These are phyloP conservation scores for Picochlorum sp. DNA, from an alignment of 139 green algal genomes.

Conservation along the genomic window DNA sequence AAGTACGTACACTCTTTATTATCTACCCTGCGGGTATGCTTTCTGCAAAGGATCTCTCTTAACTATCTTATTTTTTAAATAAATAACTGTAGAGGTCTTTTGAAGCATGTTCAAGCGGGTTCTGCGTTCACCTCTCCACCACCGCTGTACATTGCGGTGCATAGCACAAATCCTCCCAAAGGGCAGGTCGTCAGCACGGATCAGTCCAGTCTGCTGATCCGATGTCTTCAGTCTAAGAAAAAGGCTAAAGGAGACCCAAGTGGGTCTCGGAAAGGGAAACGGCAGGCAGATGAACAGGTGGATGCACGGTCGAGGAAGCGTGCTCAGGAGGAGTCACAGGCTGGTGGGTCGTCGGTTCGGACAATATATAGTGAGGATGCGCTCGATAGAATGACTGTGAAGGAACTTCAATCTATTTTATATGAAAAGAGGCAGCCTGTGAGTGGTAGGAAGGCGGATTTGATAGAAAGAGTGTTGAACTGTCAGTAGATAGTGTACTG, in stretches of 20 bases:
- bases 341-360: no score
- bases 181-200: slow-evolving; percentile 32
- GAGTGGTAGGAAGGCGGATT: slow-evolving; percentile 39
- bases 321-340: neutral
- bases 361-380: slow-evolving; percentile 10
- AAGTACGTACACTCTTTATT: slow-evolving; percentile 4
- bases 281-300: slow-evolving; percentile 12
- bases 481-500: slow-evolving; percentile 12
- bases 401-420: slow-evolving; percentile 38
- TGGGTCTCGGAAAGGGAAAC: slow-evolving; percentile 28
- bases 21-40: neutral
- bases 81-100: slow-evolving; percentile 11
- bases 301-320: neutral
- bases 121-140: slow-evolving; percentile 22
- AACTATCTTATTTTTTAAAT: neutral
- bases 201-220: slow-evolving; percentile 29
- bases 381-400: slow-evolving; percentile 30
- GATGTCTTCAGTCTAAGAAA: slow-evolving; percentile 25
- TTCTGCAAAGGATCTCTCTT: neutral
- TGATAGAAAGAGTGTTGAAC: slow-evolving; percentile 31
- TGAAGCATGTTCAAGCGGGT: slow-evolving; percentile 12
- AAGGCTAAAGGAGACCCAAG: slow-evolving; percentile 17
- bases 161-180: slow-evolving; percentile 31
- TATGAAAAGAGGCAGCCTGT: slow-evolving; percentile 19
- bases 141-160: slow-evolving; percentile 28